Evolutionary conservation across 108 stramenopile genomes (phyloP).

Genomic region (Fragilaria radians): DNA sequence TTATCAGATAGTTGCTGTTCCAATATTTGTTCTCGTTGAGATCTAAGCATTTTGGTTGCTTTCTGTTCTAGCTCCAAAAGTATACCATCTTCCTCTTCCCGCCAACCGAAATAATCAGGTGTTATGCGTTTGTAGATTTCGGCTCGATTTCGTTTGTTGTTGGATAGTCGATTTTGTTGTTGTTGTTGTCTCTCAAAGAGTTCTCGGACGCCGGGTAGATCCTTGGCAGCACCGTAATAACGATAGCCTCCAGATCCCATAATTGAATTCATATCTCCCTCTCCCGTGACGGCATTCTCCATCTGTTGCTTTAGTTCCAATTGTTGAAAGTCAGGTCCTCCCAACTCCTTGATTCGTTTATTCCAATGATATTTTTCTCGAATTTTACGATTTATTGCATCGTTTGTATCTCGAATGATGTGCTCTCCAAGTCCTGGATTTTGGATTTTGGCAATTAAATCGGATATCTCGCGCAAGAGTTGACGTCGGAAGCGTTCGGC

Average conservation of each 20-base stretch:
- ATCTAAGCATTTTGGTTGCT: constrained; percentile 23
- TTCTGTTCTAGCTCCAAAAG: constrained; percentile 71
- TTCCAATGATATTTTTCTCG: constrained; percentile 95
- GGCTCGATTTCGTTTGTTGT: constrained; percentile 48
- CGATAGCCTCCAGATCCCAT: constrained; percentile 73
- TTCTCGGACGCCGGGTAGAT: constrained; percentile 91
- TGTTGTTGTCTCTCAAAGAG: constrained; percentile 62
- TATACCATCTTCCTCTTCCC: constrained; percentile 91
- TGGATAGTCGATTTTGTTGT: constrained; percentile 53
- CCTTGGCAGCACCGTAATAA: constrained; percentile 94
- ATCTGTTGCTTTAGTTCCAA: constrained; percentile 61
- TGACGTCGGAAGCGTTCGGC: constrained; percentile 70
- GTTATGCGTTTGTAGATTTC: constrained; percentile 84
- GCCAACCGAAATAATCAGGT: constrained; percentile 88
- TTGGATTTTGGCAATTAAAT: constrained; percentile 83
- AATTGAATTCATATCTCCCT: constrained; percentile 35
- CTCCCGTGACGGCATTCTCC: constrained; percentile 38
- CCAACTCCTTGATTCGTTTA: constrained; percentile 78
- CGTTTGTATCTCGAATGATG: constrained; percentile 95
- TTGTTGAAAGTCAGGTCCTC: constrained; percentile 78
- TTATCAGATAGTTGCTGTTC: constrained; percentile 19
- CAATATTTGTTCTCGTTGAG: constrained; percentile 10
- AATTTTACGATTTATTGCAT: constrained; percentile 93
- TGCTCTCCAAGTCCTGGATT: constrained; percentile 94
- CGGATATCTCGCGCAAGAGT: constrained; percentile 81